Evolutionary conservation across 495 filamentous ascomycete genomes (phyloP).

Genomic region (Parmelia sp.): DNA sequence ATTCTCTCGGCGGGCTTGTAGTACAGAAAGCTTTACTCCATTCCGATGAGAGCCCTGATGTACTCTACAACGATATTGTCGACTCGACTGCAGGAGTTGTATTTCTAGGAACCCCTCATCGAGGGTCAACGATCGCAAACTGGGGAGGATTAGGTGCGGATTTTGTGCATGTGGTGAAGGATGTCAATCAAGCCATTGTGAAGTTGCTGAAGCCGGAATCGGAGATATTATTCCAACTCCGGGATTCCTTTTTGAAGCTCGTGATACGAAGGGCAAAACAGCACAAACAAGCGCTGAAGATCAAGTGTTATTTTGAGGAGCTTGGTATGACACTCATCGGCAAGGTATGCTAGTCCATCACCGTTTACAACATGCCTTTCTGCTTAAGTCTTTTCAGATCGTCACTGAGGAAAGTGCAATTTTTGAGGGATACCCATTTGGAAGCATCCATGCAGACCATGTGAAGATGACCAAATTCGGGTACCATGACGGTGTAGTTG

Average conservation of each 20-base stretch:
- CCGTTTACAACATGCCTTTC: neutral
- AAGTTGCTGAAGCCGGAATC: conserved; percentile 10
- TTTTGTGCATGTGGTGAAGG: conserved; percentile 1
- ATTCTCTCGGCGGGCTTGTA: conserved; percentile 35
- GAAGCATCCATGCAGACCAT: conserved; percentile 10
- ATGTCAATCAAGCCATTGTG: conserved; percentile 11
- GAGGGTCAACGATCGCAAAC: conserved; percentile 20
- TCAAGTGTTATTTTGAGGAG: conserved; percentile 14
- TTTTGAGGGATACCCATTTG: conserved; percentile 1
- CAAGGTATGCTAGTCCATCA: neutral
- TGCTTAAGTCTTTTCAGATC: neutral
- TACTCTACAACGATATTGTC: conserved; percentile 29
- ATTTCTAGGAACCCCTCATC: conserved; percentile 39
- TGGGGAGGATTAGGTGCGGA: conserved; percentile 7
- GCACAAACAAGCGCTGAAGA: neutral
- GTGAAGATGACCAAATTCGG: conserved; percentile 4
- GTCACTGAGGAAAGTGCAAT: conserved; percentile 7
- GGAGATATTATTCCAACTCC: conserved; percentile 8
- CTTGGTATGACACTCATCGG: conserved; percentile 11
- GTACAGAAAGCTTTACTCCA: conserved; percentile 32
- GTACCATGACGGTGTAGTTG: neutral
- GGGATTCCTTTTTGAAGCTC: conserved; percentile 6
- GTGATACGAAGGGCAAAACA: conserved; percentile 9
- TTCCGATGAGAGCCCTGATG: conserved; percentile 4
- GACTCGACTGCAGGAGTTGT: conserved; percentile 33